Conservation (phyloP, 2,329 filamentous ascomycete species). For the Botryotinia globosa region DNA sequence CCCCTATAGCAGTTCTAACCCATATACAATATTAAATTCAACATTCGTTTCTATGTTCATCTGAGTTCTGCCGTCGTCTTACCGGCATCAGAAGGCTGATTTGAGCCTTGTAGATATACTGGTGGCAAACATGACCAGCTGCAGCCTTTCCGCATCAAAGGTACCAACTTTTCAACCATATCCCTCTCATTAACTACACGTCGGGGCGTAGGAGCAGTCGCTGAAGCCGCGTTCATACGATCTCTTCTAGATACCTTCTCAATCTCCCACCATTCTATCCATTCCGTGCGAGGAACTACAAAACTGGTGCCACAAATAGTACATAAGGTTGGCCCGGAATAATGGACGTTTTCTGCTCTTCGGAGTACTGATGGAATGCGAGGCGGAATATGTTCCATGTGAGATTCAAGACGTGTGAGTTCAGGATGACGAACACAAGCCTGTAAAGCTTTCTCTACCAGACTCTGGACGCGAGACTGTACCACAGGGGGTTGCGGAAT, state of each 20-base stretch:
- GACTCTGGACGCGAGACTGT: constrained; percentile 34
- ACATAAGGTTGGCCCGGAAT: constrained; percentile 51
- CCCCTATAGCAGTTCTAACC: too few relatives aligned
- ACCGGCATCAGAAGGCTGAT: not conserved
- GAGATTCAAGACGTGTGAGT: constrained; percentile 30
- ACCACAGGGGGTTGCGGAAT: constrained; percentile 28
- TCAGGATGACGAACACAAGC: constrained; percentile 31
- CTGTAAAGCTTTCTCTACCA: constrained; percentile 35
- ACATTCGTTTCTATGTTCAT: not conserved
- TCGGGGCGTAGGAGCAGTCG: constrained; percentile 22
- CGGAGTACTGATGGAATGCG: constrained; percentile 29
- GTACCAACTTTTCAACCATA: constrained; percentile 36
- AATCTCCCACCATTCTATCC: constrained; percentile 61
- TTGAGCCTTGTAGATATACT: not conserved
- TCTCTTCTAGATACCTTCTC: constrained; percentile 26
- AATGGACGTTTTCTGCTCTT: constrained; percentile 42
- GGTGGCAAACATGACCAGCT: constrained; percentile 39
- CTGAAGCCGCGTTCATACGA: not conserved
- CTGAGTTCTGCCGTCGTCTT: not conserved
- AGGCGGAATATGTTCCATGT: constrained; percentile 28
- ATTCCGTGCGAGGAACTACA: constrained; percentile 53
- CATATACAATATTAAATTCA: not conserved
- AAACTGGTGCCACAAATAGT: constrained; percentile 50
- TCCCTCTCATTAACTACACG: constrained; percentile 36
- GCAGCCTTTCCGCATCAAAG: constrained; percentile 39